Base-by-base conservation (phyloP, 495 filamentous ascomycete species). In the Xylaria sp. region DNA sequence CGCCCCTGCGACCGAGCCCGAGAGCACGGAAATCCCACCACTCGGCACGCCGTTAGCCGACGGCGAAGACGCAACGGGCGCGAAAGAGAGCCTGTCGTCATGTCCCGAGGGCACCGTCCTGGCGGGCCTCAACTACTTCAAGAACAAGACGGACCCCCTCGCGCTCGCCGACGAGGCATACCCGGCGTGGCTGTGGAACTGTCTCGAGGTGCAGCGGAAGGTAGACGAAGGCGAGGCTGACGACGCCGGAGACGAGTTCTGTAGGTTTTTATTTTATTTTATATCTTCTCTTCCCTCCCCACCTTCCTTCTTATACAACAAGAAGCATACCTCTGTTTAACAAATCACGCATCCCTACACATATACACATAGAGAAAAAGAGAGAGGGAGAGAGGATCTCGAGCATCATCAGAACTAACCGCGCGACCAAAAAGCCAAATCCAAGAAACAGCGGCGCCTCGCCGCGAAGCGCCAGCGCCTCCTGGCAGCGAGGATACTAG, bases 161-260 rank as follows among this genome's bases (percentile, higher is more conserved):
- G 96, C 96, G 37, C 83, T 89, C 75, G 87, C 91, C 65, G 96
- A 99, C 78, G 82, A 87, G 41, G 94, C 93, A 67, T 99, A 99
- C 83, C 96, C 96, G 19, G 87, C 84, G 15, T 99, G 96, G 96
- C 82, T 99, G 65, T 99, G 96, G 96, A 81, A 77, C 0, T 87
- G 94, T 72, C 82, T 98, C 31, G 88, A 88, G 21, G 82, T 86
- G 78, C 77, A 82, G 73, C 85, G 85, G 75, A 85, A 85, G 46
- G 75, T 72, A 2, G 78, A 73, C 12, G 76, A 72, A 1, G 79
- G 71, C 7, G 81, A 71, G 12, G 82, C 80, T 17, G 82, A 80
- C 24, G 83, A 84, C 3, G 85, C 78, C 11, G 90, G 87, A 14
- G 90, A 92, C 82, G 81, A 90, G 48, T 93, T 91, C 78, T 93